Percentiles rank a stretch among this genome's conserved stretches.
phyloP scores from a whole-genome alignment of 176 grass and related monocot genomes.

The Aechmea fasciata region DNA sequence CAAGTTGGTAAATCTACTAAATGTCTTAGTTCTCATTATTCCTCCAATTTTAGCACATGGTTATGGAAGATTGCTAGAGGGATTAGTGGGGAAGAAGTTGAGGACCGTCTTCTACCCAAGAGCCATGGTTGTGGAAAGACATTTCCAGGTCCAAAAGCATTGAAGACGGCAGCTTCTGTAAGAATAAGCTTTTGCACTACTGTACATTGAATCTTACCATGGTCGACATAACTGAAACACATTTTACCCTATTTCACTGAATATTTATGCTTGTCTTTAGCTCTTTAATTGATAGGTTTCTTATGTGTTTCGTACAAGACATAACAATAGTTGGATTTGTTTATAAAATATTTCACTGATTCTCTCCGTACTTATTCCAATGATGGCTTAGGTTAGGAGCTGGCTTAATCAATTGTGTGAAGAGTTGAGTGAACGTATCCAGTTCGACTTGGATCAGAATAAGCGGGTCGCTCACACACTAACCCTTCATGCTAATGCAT shows the following conservation, averaged over 20 bases:
- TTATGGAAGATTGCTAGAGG: slow-evolving; percentile 94
- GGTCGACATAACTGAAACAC: neutral
- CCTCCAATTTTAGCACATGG: slow-evolving; percentile 50
- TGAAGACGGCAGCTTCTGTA: slow-evolving; percentile 47
- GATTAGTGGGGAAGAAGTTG: slow-evolving; percentile 77
- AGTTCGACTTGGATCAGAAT: slow-evolving; percentile 82
- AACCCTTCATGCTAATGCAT: slow-evolving; percentile 68
- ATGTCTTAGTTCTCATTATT: neutral
- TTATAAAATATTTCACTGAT: no score
- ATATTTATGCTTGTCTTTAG: neutral
- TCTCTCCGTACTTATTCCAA: no score
- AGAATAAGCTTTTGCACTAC: neutral
- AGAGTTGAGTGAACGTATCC: slow-evolving; percentile 79
- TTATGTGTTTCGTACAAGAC: neutral
- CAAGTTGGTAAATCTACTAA: neutral
- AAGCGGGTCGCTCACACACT: slow-evolving; percentile 71
- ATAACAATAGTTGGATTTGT: neutral
- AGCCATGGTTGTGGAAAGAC: slow-evolving; percentile 95
- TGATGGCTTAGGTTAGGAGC: slow-evolving; percentile 47
- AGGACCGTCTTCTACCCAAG: slow-evolving; percentile 82
- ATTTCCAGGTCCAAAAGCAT: slow-evolving; percentile 91
- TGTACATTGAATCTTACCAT: neutral
- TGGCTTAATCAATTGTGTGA: slow-evolving; percentile 92
- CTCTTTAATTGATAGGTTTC: neutral
- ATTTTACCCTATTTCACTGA: neutral